phyloP scores from a whole-genome alignment of 495 filamentous ascomycete genomes.

The Pyronema domesticum region DNA sequence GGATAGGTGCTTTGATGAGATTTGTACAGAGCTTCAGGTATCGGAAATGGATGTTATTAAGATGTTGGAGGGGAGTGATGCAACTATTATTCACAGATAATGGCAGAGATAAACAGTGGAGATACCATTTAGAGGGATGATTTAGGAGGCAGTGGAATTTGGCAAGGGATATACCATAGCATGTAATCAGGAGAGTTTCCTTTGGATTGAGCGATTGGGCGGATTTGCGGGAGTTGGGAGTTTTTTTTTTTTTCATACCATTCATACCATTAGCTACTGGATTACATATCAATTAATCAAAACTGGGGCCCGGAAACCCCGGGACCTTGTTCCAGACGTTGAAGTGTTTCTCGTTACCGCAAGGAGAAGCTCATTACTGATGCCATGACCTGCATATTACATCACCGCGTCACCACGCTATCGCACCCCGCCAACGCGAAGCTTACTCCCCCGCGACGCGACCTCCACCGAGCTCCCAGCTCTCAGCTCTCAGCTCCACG shows the following conservation, averaged over 20 bases:
- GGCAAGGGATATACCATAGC: too few species aligned
- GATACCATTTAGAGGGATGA: background rate
- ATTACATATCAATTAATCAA: too few species aligned
- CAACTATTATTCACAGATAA: slow-evolving; percentile 38
- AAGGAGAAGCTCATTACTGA: too few species aligned
- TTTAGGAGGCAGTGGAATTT: too few species aligned
- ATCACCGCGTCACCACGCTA: background rate
- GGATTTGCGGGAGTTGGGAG: background rate
- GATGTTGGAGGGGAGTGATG: slow-evolving; percentile 35
- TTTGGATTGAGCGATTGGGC: background rate
- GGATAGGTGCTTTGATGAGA: slow-evolving; percentile 53
- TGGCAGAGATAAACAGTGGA: too few species aligned
- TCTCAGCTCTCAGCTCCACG: background rate
- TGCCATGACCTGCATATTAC: background rate
- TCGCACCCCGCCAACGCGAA: background rate
- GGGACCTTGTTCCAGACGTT: too few species aligned
- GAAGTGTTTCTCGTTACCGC: too few species aligned
- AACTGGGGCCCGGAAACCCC: too few species aligned
- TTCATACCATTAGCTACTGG: too few species aligned
- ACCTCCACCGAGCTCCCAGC: background rate
- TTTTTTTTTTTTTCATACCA: background rate
- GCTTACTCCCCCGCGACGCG: background rate
- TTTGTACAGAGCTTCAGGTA: slow-evolving; percentile 48
- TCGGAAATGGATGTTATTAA: slow-evolving; percentile 38
- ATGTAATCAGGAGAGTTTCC: too few species aligned